Evolutionary conservation across 164 flowering plant species (phyloP), one percentile per base, ranked within the genome.

Genomic region (Vitis labrusca): DNA sequence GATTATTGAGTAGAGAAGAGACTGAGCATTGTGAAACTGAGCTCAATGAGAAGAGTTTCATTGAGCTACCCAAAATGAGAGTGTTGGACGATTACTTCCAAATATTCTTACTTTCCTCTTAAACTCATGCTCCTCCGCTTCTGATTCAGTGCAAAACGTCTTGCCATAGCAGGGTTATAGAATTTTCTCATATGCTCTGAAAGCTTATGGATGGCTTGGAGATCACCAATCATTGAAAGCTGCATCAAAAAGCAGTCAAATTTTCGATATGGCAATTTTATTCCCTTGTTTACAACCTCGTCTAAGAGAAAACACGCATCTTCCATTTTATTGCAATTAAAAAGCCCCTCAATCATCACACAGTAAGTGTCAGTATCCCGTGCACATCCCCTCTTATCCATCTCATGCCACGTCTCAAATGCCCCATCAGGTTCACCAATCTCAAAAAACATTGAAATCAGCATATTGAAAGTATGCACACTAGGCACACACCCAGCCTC

Each of bases 291-390:
- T 53, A 93, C 77, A 49, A 90, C 88, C 10, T 88, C 86, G 64
- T 89, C 92, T 78, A 95, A 71, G 55, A 95, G 89, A 44, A 62
- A 67, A 52, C 88, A 81, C 0, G 99, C 99, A 62, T 88, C 94
- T 47, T 84, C 81, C 11, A 55, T 65, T 66, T 73, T 81, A 65
- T 75, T 70, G 73, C 89, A 83, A 37, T 68, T 79, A 76, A 95
- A 95, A 59, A 95, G 84, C 64, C 99, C 99, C 59, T 93, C 93
- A 74, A 93, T 87, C 99, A 93, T 95, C 65, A 85, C 80, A 76
- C 97, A 85, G 61, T 88, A 90, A 59, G 95, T 84, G 49, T 89
- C 92, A 27, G 73, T 70, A 75, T 90, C 91, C 44, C 74, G 83
- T 27, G 62, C 50, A 73, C 94, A 95, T 0, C 85, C 83, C 71